These are phyloP conservation scores for Solanum pennellii DNA, from an alignment of 257 asterid species.

Conservation along the genomic window DNA sequence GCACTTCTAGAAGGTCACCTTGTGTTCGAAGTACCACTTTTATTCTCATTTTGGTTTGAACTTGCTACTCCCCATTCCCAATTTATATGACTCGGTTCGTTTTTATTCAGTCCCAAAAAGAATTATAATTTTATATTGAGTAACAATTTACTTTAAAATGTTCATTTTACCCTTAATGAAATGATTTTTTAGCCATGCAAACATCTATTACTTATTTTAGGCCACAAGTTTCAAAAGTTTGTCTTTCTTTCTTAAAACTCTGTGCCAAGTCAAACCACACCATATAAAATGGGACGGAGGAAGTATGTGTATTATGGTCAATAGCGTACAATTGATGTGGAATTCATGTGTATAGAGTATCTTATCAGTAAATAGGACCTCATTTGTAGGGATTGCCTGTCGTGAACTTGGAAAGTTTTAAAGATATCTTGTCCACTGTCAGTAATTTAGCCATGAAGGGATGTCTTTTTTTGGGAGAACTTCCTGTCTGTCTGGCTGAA, in stretches of 20 bases:
- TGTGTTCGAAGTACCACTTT: background rate
- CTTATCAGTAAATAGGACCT: background rate
- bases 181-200: background rate
- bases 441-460: constrained; percentile 65
- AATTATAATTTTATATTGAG: background rate
- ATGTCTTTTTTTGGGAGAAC: constrained; percentile 53
- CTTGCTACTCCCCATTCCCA: background rate
- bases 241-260: background rate
- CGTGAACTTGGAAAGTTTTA: constrained; percentile 35
- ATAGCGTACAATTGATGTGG: background rate
- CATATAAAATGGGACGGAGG: background rate
- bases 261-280: background rate
- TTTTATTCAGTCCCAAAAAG: background rate
- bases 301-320: background rate
- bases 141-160: background rate
- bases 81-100: background rate
- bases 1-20: background rate
- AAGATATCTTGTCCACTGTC: constrained; percentile 29
- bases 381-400: constrained; percentile 56
- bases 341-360: background rate
- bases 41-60: background rate
- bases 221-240: background rate
- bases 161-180: background rate
- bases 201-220: background rate
- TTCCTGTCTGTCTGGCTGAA: constrained; percentile 50